Evolutionary conservation across 495 filamentous ascomycete genomes (phyloP).

Genomic region (Neurospora tetraspora): DNA sequence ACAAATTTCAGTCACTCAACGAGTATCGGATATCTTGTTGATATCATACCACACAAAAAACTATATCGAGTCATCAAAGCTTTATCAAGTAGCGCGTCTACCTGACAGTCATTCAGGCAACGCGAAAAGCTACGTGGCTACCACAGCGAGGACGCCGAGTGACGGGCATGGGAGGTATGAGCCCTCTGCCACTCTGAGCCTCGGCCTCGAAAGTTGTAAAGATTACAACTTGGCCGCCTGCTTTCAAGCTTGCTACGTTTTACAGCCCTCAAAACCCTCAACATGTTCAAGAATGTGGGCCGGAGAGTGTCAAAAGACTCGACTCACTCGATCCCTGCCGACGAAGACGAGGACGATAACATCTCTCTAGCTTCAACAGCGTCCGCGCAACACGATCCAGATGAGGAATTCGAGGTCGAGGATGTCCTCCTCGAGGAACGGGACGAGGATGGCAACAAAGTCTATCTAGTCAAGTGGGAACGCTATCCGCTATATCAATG

Average conservation of each 20-base stretch:
- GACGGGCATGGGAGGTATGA: neutral
- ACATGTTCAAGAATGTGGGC: conserved; percentile 1
- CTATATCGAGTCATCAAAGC: neutral
- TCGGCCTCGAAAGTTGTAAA: neutral
- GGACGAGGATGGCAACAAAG: conserved; percentile 23
- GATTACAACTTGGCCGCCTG: neutral
- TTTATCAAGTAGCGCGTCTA: neutral
- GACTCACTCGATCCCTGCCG: neutral
- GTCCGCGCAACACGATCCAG: conserved; percentile 26
- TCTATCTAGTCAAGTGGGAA: conserved; percentile 59
- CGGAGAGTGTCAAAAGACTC: neutral
- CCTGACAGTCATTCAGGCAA: neutral
- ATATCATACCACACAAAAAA: neutral
- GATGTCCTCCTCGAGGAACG: conserved; percentile 42
- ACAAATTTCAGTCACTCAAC: neutral
- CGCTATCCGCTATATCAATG: conserved; percentile 46
- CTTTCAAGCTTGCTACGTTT: neutral
- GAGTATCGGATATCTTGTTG: neutral
- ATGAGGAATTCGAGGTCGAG: conserved; percentile 39
- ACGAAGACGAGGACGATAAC: conserved; percentile 37
- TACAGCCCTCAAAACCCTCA: neutral
- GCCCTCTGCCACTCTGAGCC: neutral
- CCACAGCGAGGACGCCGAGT: neutral
- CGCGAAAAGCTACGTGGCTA: neutral
- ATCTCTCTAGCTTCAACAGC: conserved; percentile 55